phyloP scores from a whole-genome alignment of 2,329 filamentous ascomycete genomes.

The Calonectria montana region DNA sequence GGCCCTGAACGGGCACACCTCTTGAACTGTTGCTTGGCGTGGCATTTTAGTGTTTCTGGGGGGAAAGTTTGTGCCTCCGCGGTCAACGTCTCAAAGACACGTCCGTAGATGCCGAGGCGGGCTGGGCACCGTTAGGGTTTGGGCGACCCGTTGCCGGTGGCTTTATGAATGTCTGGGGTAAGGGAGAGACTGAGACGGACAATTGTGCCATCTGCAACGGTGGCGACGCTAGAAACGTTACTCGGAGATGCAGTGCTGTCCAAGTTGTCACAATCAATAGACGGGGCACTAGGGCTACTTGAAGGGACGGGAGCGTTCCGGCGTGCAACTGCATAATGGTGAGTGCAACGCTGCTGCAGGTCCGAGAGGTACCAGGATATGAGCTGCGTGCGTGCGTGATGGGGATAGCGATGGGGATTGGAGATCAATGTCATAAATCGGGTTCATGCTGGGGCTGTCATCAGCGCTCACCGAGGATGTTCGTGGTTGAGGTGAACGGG shows the following conservation, averaged over 20 bases:
- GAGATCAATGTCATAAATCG: constrained; percentile 17
- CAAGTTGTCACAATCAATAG: background rate
- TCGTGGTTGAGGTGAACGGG: background rate
- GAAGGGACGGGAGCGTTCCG: background rate
- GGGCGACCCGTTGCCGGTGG: constrained; percentile 3
- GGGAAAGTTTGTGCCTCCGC: constrained; percentile 5
- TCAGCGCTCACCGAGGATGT: constrained; percentile 7
- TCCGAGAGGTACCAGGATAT: constrained; percentile 1
- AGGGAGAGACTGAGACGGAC: background rate
- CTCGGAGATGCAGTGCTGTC: background rate
- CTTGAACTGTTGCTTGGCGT: constrained; percentile 20
- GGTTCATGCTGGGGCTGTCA: constrained; percentile 11
- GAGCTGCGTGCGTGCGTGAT: background rate
- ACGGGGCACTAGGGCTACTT: background rate
- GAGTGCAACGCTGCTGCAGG: constrained; percentile 15
- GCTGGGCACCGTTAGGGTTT: background rate
- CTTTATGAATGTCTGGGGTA: constrained; percentile 8
- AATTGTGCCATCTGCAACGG: background rate
- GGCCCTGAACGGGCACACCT: constrained; percentile 32
- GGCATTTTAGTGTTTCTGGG: constrained; percentile 13
- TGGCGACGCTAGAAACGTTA: background rate
- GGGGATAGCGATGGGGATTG: background rate
- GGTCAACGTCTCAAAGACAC: background rate
- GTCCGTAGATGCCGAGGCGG: background rate
- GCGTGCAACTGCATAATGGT: constrained; percentile 1